Base-by-base conservation (phyloP, 164 flowering plant species). In the Macadamia tetraphylla region DNA sequence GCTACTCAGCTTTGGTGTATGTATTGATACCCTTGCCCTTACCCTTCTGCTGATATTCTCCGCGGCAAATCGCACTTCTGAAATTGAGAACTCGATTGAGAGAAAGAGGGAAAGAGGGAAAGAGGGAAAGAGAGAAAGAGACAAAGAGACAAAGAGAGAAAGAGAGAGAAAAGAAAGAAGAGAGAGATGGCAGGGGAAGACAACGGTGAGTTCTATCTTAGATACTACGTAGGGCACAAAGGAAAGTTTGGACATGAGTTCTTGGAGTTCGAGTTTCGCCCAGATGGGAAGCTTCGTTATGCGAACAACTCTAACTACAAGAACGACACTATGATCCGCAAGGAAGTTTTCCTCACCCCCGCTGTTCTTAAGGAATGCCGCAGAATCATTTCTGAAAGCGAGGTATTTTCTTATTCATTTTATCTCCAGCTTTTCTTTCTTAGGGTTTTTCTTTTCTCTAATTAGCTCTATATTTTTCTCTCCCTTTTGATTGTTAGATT, bases 281-380 rank as follows among this genome's bases (percentile, higher is more conserved):
- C 94, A 23, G 96, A 93, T 49, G 97, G 98, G 13, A 91, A 91
- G 86, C 96, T 91, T 62, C 86, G 96, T 0, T 91, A 91, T 46
- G 94, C 98, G 61, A 91, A 94, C 85, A 94, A 94, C 79, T 94
- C 96, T 77, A 94, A 94, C 83, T 94, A 94, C 88, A 94, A 89
- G 77, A 94, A 91, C 84, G 97, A 94, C 71, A 91, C 91, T 70
- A 94, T 94, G 88, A 94, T 91, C 62, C 92, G 98, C 53, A 94
- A 94, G 73, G 94, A 94, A 77, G 89, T 94, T 69, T 91, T 87
- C 71, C 84, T 94, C 70, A 83, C 96, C 51, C 92, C 97, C 15
- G 83, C 98, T 63, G 97, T 87, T 62, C 84, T 91, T 80, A 81
- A 84, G 18, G 97, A 91, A 72, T 88, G 92, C 76, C 94, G 92